phyloP scores from a whole-genome alignment of 371 early-diverging fungal species.

The Mucor indicus region DNA sequence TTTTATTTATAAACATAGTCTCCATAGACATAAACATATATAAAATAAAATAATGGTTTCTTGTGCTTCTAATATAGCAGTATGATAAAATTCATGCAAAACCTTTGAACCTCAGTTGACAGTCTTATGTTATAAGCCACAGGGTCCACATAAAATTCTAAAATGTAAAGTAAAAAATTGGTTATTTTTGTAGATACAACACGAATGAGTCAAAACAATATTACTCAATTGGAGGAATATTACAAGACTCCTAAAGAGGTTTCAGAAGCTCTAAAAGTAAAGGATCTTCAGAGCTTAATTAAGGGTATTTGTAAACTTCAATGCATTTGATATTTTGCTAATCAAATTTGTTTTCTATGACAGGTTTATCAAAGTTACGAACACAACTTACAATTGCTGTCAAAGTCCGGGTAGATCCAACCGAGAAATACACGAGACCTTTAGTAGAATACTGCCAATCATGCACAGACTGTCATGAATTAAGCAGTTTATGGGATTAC shows the following conservation, averaged over 20 bases:
- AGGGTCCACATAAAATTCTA: neutral
- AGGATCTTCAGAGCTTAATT: constrained; percentile 20
- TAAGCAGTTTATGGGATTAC: constrained; percentile 44
- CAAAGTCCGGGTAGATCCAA: constrained; percentile 39
- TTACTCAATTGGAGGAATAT: constrained; percentile 20
- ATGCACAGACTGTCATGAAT: constrained; percentile 30
- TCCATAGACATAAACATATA: no score
- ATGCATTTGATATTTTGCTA: neutral
- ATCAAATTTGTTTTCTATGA: neutral
- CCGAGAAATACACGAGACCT: constrained; percentile 35
- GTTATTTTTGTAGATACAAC: neutral
- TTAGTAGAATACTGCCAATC: constrained; percentile 48
- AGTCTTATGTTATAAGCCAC: neutral
- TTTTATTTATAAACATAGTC: no score
- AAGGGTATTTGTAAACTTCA: constrained; percentile 13
- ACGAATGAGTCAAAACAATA: neutral
- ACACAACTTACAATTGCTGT: constrained; percentile 32
- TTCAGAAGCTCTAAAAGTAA: constrained; percentile 23
- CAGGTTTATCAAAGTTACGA: constrained; percentile 26
- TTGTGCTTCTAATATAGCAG: neutral
- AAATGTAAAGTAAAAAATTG: neutral
- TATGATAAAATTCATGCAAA: neutral
- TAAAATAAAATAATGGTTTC: no score
- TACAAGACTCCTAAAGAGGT: constrained; percentile 26
- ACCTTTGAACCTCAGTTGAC: neutral